Evolutionary conservation across 768 basidiomycete species (phyloP), one percentile per base, ranked within the genome.

Genomic region (Lyophyllum semitale): DNA sequence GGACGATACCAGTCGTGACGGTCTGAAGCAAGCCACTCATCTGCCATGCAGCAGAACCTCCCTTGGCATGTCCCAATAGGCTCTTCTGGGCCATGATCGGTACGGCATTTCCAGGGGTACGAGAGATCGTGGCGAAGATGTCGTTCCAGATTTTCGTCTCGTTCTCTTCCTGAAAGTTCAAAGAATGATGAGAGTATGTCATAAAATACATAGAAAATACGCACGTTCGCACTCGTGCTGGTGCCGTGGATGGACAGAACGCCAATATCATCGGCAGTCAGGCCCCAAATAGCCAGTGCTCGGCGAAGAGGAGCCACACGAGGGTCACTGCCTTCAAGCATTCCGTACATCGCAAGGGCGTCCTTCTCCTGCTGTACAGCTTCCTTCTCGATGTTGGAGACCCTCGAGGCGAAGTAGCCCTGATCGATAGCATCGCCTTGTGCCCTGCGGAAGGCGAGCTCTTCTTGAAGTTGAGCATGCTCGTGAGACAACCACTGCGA

Each of bases 31-130:
- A 79, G 62, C 97, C 97, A 64, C 87, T 88, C 81, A 97, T 84
- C 74, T 95, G 93, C 96, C 95, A 98, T 1, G 95, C 91, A 51
- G 96, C 96, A n/a, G 97, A 93, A 57, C 96, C 97, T 71, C 97
- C 97, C 80, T 99, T 99, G 11, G 96, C 88, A 69, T 99, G 96
- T 57, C 97, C 97, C 27, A 96, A 89, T 47, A 99, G 80, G 70
- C 90, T 93, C 83, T 99, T 99, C 73, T 98, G 97, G 2, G 97
- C 94, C 71, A 98, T 89, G 66, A 97, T 87, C 4, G 97, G 97
- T 44, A 96, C 88, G n/a, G 95, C 95, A 70, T 98, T 98, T 51
- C 97, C 96, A 35, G 87, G 84, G 7, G 93, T 92, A 58, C 97
- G 93, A 37, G 85, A 84, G 60, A 98, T 87, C 40, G 84, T 83